Percentiles rank a stretch among this genome's conserved stretches.
Evolutionary conservation across 305 asterid genomes (phyloP).

Genomic region (Salvia sclarea): DNA sequence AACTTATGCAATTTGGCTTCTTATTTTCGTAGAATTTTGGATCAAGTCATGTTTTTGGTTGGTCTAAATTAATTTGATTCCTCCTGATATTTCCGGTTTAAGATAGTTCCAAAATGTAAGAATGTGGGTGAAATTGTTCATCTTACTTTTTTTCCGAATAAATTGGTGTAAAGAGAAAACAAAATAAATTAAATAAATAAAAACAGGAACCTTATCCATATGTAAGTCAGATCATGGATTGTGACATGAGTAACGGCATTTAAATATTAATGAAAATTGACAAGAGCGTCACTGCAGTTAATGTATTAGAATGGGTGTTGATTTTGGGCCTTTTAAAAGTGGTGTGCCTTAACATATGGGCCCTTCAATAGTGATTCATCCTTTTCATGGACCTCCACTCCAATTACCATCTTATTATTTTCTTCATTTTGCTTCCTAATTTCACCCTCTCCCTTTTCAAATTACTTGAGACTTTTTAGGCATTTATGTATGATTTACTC

Average conservation of each 20-base stretch:
- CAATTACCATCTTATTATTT: neutral
- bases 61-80: no score
- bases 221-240: constrained; percentile 43
- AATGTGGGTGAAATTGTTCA: neutral
- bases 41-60: no score
- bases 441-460: neutral
- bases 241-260: constrained; percentile 46
- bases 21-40: no score
- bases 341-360: constrained; percentile 48
- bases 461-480: no score
- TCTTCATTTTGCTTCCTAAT: neutral
- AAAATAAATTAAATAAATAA: constrained; percentile 19
- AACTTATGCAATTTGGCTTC: no score
- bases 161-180: neutral
- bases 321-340: constrained; percentile 57
- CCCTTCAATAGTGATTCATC: constrained; percentile 41
- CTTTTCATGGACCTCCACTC: constrained; percentile 34
- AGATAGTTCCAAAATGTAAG: neutral
- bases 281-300: constrained; percentile 3
- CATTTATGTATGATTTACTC: no score
- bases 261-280: constrained; percentile 28
- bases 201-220: constrained; percentile 46
- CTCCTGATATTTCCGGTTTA: neutral
- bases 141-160: neutral
- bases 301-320: constrained; percentile 28